Percentiles rank a stretch among this genome's conserved stretches.
These are phyloP conservation scores for Corymbia maculata DNA, from an alignment of 345 rosid species.

Conservation along the genomic window DNA sequence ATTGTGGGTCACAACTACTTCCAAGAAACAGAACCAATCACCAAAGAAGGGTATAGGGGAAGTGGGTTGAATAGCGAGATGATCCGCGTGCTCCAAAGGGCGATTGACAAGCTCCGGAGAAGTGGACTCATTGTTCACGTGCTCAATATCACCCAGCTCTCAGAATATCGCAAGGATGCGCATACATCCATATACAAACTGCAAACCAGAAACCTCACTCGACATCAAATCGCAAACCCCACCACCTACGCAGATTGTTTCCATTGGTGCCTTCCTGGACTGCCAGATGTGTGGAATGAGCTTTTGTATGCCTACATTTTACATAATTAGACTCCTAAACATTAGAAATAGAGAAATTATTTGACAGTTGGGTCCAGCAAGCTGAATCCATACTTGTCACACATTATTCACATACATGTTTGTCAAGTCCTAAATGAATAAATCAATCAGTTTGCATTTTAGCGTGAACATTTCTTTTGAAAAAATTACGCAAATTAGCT, in stretches of 20 bases:
- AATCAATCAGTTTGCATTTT: background rate
- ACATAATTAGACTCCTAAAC: background rate
- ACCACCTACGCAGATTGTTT: conserved; percentile 67
- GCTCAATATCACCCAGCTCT: conserved; percentile 68
- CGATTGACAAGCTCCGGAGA: conserved; percentile 19
- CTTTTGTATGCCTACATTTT: conserved; percentile 56
- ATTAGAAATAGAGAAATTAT: background rate
- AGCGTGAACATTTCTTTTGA: background rate
- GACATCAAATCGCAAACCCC: conserved; percentile 39
- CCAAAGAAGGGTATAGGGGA: conserved; percentile 44
- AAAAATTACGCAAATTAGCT: background rate
- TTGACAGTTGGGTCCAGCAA: background rate
- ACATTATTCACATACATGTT: background rate
- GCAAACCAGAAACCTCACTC: conserved; percentile 49
- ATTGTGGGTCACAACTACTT: conserved; percentile 39
- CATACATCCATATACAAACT: conserved; percentile 60
- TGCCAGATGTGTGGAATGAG: conserved; percentile 89
- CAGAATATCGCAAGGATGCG: conserved; percentile 76
- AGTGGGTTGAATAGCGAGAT: conserved; percentile 33
- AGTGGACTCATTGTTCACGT: conserved; percentile 46
- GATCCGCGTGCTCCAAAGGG: conserved; percentile 38
- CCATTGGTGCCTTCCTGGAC: conserved; percentile 96
- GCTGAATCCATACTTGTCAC: background rate
- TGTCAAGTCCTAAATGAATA: background rate
- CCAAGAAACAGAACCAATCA: conserved; percentile 38